A percentile compares a stretch with the other conserved stretches of the same genome.
Evolutionary conservation across 257 asterid species (phyloP).

Genomic region (Solanum appendiculatum): DNA sequence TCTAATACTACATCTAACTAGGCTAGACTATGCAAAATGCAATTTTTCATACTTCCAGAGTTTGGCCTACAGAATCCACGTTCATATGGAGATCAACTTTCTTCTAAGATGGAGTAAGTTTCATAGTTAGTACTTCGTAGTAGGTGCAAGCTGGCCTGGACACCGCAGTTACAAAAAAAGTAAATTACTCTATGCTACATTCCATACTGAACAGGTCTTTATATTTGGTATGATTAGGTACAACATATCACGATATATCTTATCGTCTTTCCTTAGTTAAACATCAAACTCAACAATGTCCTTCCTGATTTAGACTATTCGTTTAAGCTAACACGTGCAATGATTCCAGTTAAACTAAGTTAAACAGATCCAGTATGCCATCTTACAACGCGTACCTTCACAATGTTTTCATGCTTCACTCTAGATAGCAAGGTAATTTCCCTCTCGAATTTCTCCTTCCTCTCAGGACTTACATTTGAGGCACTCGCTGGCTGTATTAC

Average conservation of each 20-base stretch:
- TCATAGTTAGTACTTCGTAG: too few relatives aligned
- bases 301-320: neutral
- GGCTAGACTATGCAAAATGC: too few relatives aligned
- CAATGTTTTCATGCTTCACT: conserved; percentile 41
- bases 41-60: too few relatives aligned
- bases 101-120: too few relatives aligned
- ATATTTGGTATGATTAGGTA: neutral
- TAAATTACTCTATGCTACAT: neutral
- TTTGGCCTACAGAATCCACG: too few relatives aligned
- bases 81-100: too few relatives aligned
- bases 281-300: neutral
- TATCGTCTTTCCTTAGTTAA: neutral
- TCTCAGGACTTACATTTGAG: conserved; percentile 20
- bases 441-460: conserved; percentile 19
- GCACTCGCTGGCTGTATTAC: conserved; percentile 27
- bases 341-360: too few relatives aligned
- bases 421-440: conserved; percentile 15
- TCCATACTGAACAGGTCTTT: neutral
- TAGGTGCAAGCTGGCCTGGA: too few relatives aligned
- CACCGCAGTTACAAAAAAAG: too few relatives aligned
- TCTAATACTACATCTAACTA: too few relatives aligned
- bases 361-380: too few relatives aligned
- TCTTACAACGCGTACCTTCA: conserved; percentile 15
- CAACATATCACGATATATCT: neutral
- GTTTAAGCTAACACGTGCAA: neutral